Base-by-base conservation (phyloP, 331 rosid genomes). In the Acacia concinna region DNA sequence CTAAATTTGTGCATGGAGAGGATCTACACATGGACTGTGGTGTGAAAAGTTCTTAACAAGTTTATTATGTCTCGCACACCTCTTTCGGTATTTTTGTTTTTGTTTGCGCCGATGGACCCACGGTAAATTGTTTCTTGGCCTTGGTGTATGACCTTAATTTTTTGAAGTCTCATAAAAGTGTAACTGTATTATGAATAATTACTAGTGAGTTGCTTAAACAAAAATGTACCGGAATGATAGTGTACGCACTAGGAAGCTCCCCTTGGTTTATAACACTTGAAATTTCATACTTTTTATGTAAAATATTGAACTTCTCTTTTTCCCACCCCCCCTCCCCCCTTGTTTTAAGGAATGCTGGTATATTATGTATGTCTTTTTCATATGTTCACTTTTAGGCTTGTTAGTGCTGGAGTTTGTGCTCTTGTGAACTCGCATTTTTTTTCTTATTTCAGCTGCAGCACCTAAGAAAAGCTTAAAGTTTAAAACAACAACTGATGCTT, bases 401-500 rank as follows among this genome's bases (percentile, higher is more conserved):
- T 8, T 72, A 47, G 54, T 57, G 59, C 27, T 32, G 60, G 65
- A 30, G 25, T 79, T 66, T 73, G 23, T 77, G 73, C 43, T 68
- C 30, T 23, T 23, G 21, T 72, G 80, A 72, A 74, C 59, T 35
- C 81, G 71, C 30, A 54, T 75, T 34, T 51, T 12, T 12, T 4
- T 51, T 65, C 84, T 67, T 70, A 34, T 86, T 75, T 86, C 81
- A 90, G 97, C 74, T 21, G 6, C 88, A 43, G 89, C 84, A 14
- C 88, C 93, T 18, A 94, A 85, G 81, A 93, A 90, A 77, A 90
- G 90, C 80, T 81, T 95, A 84, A 93, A 89, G 81, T 93, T 95
- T 87, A 95, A 90, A 85, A 91, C 94, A 81, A 81, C 87, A 0
- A 90, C 98, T 0, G 99, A 95, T 89, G 96, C 98, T 76, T 91